These are phyloP conservation scores for Trebouxia sp. DNA, from an alignment of 139 green algal genomes.

Conservation along the genomic window DNA sequence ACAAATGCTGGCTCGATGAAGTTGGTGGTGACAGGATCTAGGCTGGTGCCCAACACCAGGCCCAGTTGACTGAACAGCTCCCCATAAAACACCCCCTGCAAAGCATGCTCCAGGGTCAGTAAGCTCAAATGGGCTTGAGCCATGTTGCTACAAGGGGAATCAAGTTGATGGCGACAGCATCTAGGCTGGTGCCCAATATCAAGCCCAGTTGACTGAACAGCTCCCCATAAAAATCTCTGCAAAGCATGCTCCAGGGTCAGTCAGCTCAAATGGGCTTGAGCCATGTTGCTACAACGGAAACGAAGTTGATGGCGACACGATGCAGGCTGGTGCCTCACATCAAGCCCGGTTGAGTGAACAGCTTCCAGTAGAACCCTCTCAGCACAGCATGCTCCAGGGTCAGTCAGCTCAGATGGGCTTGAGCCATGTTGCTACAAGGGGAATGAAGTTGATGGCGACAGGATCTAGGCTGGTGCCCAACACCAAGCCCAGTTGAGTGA, in stretches of 20 bases:
- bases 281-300: too few species aligned
- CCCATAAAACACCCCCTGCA: neutral
- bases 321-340: neutral
- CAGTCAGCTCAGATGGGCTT: too few species aligned
- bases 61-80: neutral
- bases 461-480: neutral
- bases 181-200: neutral
- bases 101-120: too few species aligned
- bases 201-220: neutral
- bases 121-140: too few species aligned
- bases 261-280: too few species aligned
- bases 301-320: neutral
- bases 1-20: constrained; percentile 16
- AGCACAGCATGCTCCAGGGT: too few species aligned
- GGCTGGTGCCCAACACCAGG: neutral
- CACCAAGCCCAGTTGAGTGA: neutral
- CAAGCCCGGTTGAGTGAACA: neutral
- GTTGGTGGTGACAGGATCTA: neutral
- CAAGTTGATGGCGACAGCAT: neutral
- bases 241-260: too few species aligned
- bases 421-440: too few species aligned
- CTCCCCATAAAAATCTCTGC: neutral
- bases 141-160: too few species aligned
- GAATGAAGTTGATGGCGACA: neutral
- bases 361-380: too few species aligned